A percentile compares a stretch with the other conserved stretches of the same genome.
Conservation (phyloP, 805 yeast genomes). For the Candida stauntonica region DNA sequence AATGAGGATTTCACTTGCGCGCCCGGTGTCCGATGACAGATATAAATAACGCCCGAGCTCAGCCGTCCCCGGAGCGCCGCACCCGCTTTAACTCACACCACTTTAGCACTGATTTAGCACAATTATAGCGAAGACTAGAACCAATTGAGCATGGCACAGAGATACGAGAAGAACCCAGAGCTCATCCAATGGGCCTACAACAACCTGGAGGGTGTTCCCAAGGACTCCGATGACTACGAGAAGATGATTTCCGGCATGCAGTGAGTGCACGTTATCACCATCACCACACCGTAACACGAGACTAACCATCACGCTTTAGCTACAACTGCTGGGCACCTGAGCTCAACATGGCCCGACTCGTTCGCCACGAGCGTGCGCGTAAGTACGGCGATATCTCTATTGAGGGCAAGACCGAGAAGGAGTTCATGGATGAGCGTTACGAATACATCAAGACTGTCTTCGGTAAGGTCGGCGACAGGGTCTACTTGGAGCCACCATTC, state of each 20-base stretch:
- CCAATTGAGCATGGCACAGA: conserved; percentile 24
- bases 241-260: conserved; percentile 51
- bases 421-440: conserved; percentile 33
- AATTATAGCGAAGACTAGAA: neutral
- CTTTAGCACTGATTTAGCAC: neutral
- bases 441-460: conserved; percentile 36
- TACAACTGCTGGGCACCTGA: conserved; percentile 35
- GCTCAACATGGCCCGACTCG: conserved; percentile 25
- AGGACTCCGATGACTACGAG: conserved; percentile 40
- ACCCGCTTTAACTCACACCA: neutral
- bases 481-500: conserved; percentile 54
- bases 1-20: no score
- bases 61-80: neutral
- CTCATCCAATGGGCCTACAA: conserved; percentile 22
- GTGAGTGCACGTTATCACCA: conserved; percentile 37
- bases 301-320: no score
- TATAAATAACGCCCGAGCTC: no score
- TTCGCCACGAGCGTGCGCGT: conserved; percentile 26
- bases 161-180: conserved; percentile 22
- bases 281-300: no score
- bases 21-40: no score
- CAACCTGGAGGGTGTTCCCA: conserved; percentile 20
- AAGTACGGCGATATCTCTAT: conserved; percentile 26
- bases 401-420: conserved; percentile 28
- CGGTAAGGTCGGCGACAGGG: conserved; percentile 37